Percentiles rank a stretch among this genome's conserved stretches.
Conservation (phyloP, 371 early-diverging fungal species). For the Syncephalastrum monosporum region DNA sequence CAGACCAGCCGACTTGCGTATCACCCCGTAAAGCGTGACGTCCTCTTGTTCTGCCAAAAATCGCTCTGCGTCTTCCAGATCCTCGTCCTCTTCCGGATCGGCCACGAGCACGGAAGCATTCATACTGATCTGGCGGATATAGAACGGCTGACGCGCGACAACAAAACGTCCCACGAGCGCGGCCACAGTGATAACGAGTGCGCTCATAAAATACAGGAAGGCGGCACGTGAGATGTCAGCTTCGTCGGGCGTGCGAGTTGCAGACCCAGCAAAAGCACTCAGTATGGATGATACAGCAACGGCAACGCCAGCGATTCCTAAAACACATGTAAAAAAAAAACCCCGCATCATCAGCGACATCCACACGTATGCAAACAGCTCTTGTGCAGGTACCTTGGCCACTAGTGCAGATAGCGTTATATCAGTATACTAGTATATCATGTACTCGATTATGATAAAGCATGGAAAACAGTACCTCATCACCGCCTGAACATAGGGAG, state of each 20-base stretch:
- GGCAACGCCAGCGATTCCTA: slow-evolving; percentile 61
- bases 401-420: slow-evolving; percentile 18
- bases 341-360: neutral
- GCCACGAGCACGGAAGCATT: slow-evolving; percentile 19
- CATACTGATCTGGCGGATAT: slow-evolving; percentile 39
- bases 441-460: no score
- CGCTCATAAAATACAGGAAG: slow-evolving; percentile 58
- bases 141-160: slow-evolving; percentile 48
- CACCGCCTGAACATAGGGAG: slow-evolving; percentile 71
- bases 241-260: slow-evolving; percentile 26
- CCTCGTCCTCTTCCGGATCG: slow-evolving; percentile 10
- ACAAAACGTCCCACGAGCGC: slow-evolving; percentile 48
- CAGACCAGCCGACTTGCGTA: slow-evolving; percentile 38
- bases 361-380: neutral
- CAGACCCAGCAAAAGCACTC: slow-evolving; percentile 42
- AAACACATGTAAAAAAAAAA: neutral
- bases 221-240: slow-evolving; percentile 47
- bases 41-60: slow-evolving; percentile 3
- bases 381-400: slow-evolving; percentile 44
- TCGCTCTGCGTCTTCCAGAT: slow-evolving; percentile 14
- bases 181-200: slow-evolving; percentile 45
- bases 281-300: slow-evolving; percentile 58
- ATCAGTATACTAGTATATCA: no score
- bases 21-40: slow-evolving; percentile 10
- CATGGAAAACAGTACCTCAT: slow-evolving; percentile 50